Conservation (phyloP, 805 yeast genomes). For the Yueomyces sp. region DNA sequence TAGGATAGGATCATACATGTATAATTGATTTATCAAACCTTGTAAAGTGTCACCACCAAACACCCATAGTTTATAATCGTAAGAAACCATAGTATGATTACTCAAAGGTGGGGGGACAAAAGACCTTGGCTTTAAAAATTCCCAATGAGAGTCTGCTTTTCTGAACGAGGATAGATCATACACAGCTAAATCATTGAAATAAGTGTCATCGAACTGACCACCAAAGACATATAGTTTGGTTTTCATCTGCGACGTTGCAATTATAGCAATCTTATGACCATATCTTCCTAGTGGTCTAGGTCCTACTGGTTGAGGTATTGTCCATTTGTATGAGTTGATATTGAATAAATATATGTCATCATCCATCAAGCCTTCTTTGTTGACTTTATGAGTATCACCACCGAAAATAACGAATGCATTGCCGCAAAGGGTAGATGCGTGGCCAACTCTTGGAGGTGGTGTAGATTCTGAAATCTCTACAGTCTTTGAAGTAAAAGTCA, state of each 20-base stretch:
- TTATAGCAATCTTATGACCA: slow-evolving; percentile 81
- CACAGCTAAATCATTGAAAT: slow-evolving; percentile 70
- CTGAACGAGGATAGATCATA: slow-evolving; percentile 83
- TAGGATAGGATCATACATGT: slow-evolving; percentile 59
- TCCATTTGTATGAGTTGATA: slow-evolving; percentile 66
- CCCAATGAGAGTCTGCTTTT: slow-evolving; percentile 78
- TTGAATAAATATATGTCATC: slow-evolving; percentile 81
- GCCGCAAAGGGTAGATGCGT: slow-evolving; percentile 81
- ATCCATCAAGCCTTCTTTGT: slow-evolving; percentile 71
- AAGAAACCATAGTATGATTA: slow-evolving; percentile 79
- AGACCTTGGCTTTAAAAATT: slow-evolving; percentile 43
- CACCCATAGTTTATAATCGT: slow-evolving; percentile 63
- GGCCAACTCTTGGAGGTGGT: slow-evolving; percentile 96
- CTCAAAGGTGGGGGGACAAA: slow-evolving; percentile 60
- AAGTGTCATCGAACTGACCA: slow-evolving; percentile 79
- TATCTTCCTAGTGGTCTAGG: slow-evolving; percentile 82
- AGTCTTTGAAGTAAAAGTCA: slow-evolving; percentile 29
- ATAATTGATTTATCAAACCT: slow-evolving; percentile 58
- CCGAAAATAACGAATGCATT: slow-evolving; percentile 93
- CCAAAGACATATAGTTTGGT: slow-evolving; percentile 73
- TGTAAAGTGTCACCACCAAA: slow-evolving; percentile 87
- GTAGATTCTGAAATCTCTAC: slow-evolving; percentile 62
- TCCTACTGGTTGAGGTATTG: slow-evolving; percentile 61
- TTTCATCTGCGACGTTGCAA: slow-evolving; percentile 45
- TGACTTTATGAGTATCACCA: slow-evolving; percentile 81